phyloP scores from a whole-genome alignment of 768 basidiomycete species.

The Suillus tomentosus region DNA sequence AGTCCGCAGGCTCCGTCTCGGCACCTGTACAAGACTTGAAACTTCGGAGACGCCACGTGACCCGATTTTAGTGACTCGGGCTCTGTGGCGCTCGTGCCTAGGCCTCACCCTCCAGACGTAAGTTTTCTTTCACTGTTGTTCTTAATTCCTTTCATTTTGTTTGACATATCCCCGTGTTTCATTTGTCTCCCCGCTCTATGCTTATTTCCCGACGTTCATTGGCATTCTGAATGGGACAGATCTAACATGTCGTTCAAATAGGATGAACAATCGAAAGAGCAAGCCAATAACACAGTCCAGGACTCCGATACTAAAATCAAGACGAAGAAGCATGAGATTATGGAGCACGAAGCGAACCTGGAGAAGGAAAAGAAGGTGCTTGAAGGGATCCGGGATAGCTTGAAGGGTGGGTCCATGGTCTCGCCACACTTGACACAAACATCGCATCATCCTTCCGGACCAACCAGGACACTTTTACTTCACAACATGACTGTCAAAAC shows the following conservation, averaged over 20 bases:
- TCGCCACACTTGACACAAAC: neutral
- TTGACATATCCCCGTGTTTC: neutral
- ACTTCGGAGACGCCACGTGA: too few relatives aligned
- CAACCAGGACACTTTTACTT: too few relatives aligned
- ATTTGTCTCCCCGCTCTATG: neutral
- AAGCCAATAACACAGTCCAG: constrained; percentile 67
- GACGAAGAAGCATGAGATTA: constrained; percentile 65
- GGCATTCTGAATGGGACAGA: neutral
- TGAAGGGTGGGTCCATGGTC: constrained; percentile 64
- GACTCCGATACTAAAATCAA: constrained; percentile 73
- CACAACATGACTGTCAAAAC: too few relatives aligned
- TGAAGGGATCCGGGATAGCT: constrained; percentile 77
- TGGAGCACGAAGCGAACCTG: constrained; percentile 68
- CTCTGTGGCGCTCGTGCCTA: too few relatives aligned
- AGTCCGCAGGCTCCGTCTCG: too few relatives aligned
- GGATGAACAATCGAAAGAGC: constrained; percentile 60
- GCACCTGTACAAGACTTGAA: too few relatives aligned
- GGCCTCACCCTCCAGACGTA: too few relatives aligned
- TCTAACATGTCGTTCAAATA: constrained; percentile 32
- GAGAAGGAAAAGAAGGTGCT: constrained; percentile 79
- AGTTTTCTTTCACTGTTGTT: constrained; percentile 18
- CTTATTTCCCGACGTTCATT: neutral
- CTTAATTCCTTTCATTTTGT: neutral
- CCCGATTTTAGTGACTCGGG: too few relatives aligned
- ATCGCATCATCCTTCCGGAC: too few relatives aligned